Base-by-base conservation (phyloP, 495 filamentous ascomycete genomes). In the Neurospora sp. region DNA sequence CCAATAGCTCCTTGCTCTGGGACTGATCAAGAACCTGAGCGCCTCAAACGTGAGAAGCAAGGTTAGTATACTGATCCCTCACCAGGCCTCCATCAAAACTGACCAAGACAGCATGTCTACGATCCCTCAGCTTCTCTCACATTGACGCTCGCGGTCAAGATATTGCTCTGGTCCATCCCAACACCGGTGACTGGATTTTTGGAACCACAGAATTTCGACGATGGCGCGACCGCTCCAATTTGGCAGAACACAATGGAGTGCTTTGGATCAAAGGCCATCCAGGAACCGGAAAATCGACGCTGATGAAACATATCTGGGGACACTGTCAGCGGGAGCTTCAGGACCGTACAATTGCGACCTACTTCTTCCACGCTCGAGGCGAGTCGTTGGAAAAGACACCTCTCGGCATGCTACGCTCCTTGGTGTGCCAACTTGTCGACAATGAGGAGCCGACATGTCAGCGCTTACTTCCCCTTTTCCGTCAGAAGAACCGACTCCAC, bases 331-430 rank as follows among this genome's bases (percentile, higher is more conserved):
- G 36, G 21, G 9, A 15, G 17, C 21, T 48, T 38, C 72, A 75
- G 6, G 8, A 75, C 21, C 59, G 54, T 45, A n/a, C 80, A 2
- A 77, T 79, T 11, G 75, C 81, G 15, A 84, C n/a, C n/a, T 86
- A 86, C 70, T 88, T 88, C 79, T 88, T 87, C 75, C 83, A 87
- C 59, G 85, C 83, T 0, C 76, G 84, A 72, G 86, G 85, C 1
- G 78, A 80, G 4, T 11, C 71, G 6, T 73, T 88, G 34, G 84
- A 87, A 73, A 84, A 81, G 71, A 83, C 84, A 2, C 75, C 78
- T 13, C 7, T 72, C 0, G 85, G 86, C 19, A 84, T 87, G 82
- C 86, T 85, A 74, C 85, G 85, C 36, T 86, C 85, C 0, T 66
- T 87, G 1, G 71, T 79, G 36, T 72, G 42, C 10, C 78, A 81